Evolutionary conservation across 257 asterid genomes (phyloP), one percentile per base, ranked within the genome.

Genomic region (Dorcoceras hygrometricum): DNA sequence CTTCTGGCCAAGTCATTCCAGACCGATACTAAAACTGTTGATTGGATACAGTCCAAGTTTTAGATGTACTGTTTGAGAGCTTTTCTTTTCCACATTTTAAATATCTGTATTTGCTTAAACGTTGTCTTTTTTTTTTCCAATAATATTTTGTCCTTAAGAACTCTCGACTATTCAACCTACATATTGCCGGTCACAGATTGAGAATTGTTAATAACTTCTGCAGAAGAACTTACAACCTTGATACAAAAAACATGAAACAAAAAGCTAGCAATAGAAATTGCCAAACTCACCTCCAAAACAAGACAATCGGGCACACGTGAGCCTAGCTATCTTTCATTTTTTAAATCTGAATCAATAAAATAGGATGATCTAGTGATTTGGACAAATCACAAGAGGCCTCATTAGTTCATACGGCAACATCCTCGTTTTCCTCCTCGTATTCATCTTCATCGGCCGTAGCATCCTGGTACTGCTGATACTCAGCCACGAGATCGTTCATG

Each of bases 401-500:
- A 19, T 2, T 22, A n/a, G 62, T 56, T 80, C 76, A 80, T 51
- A 74, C 74, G 11, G 23, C 71, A 29, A 39, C 23, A 5, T 71
- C 71, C 58, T 77, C 82, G 18, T 80, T 80, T 24, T 76, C 81
- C 11, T 73, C 82, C 58, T 65, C 84, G 4, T 76, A 76, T 59
- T 80, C 81, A 75, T 73, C 81, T 0, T 74, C 71, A 9, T 79
- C 82, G 0, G 82, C 85, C 2, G 78, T 74, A 1, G 85, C 85
- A n/a, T 80, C 85, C 71, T 80, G 85, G 74, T 80, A 77, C 50
- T 80, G 84, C 69, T 80, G 84, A 71, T 80, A 80, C 76, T 80
- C 84, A 0, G 84, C 84, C 59, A 80, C 82, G 3, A 80, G 84
- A 65, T 80, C 83, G 26, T 78, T 78, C 79, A 78, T 78, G 70